Percentiles rank a stretch among this genome's conserved stretches.
These are phyloP conservation scores for Fusarium sp. DNA, from an alignment of 2,329 filamentous ascomycete genomes.

Conservation along the genomic window DNA sequence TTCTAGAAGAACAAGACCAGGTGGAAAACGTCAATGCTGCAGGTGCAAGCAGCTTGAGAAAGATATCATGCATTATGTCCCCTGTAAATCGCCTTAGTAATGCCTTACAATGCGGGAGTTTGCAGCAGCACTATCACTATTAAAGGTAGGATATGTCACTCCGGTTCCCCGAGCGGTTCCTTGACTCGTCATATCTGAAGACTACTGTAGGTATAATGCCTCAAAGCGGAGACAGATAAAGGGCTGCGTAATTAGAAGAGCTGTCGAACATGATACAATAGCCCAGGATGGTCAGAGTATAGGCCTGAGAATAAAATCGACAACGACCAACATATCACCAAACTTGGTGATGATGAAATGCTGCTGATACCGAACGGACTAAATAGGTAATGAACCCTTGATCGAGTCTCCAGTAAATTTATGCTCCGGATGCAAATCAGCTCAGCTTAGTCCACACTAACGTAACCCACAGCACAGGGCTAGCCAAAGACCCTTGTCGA, in stretches of 20 bases:
- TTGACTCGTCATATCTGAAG: neutral
- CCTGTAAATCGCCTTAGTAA: neutral
- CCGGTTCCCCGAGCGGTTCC: neutral
- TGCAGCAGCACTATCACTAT: neutral
- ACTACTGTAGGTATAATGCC: neutral
- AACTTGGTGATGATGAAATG: neutral
- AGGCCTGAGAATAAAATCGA: neutral
- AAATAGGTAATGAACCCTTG: conserved; percentile 5
- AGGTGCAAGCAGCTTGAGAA: neutral
- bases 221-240: neutral
- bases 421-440: neutral
- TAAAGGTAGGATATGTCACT: neutral
- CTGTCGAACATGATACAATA: neutral
- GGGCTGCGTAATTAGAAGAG: neutral
- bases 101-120: neutral
- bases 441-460: neutral
- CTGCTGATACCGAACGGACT: neutral
- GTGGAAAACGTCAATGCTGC: neutral
- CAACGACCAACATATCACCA: neutral
- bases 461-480: neutral
- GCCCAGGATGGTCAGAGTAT: neutral
- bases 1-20: neutral
- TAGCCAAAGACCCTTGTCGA: neutral
- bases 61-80: neutral
- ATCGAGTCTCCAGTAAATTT: neutral